Conservation (phyloP, 768 basidiomycete genomes). For the Leccinum variicolor region DNA sequence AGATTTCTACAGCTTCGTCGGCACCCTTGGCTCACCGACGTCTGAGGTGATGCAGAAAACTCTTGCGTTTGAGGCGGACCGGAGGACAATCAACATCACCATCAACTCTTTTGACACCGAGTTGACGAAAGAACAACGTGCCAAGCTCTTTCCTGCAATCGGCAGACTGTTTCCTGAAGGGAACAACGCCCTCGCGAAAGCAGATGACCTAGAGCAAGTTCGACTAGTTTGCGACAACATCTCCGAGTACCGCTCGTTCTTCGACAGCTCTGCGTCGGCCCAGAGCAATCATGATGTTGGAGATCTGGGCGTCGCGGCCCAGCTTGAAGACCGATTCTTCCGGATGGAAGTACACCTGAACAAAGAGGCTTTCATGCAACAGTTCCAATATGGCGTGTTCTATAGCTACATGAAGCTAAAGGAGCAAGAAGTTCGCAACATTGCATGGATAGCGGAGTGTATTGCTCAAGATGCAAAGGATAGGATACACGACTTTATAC, state of each 20-base stretch:
- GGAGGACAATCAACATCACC: slow-evolving; percentile 96
- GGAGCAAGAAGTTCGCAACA: slow-evolving; percentile 85
- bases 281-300: slow-evolving; percentile 36
- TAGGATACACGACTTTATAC: slow-evolving; percentile 93
- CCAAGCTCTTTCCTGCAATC: slow-evolving; percentile 90
- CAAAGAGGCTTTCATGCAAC: slow-evolving; percentile 92
- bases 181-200: slow-evolving; percentile 89
- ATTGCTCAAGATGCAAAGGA: slow-evolving; percentile 96
- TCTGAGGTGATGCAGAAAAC: slow-evolving; percentile 89
- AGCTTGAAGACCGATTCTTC: slow-evolving; percentile 94
- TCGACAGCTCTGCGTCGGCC: slow-evolving; percentile 50
- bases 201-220: slow-evolving; percentile 95
- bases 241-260: slow-evolving; percentile 88
- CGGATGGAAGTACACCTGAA: slow-evolving; percentile 89
- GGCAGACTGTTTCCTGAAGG: slow-evolving; percentile 94
- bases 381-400: slow-evolving; percentile 94
- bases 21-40: slow-evolving; percentile 79
- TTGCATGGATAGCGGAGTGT: slow-evolving; percentile 97
- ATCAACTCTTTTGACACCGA: slow-evolving; percentile 99
- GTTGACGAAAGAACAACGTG: slow-evolving; percentile 91
- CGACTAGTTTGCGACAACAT: slow-evolving; percentile 83
- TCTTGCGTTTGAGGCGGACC: slow-evolving; percentile 94
- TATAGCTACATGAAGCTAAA: slow-evolving; percentile 90
- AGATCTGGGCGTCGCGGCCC: slow-evolving; percentile 53
- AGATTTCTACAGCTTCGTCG: slow-evolving; percentile 87